Evolutionary conservation across 495 filamentous ascomycete species (phyloP).

Genomic region (Polyplosphaeria fusca): DNA sequence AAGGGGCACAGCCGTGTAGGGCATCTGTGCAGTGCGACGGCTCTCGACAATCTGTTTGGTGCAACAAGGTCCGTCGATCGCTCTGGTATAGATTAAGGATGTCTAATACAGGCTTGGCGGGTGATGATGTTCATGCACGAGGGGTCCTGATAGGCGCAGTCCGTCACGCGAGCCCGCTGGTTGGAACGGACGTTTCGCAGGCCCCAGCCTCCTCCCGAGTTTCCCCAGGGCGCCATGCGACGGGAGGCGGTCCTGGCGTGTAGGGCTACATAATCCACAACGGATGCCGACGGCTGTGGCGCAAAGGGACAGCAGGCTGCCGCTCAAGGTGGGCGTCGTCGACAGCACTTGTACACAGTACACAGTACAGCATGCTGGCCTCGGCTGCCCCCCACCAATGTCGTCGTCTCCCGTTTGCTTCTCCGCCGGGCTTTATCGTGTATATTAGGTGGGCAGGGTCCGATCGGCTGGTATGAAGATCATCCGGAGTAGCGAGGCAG

Average conservation of each 20-base stretch:
- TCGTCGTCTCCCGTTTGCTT: slow-evolving; percentile 1
- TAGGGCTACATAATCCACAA: no score
- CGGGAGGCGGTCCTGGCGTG: no score
- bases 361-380: not conserved
- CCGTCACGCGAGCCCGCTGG: not conserved
- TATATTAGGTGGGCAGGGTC: slow-evolving; percentile 22
- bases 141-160: slow-evolving; percentile 14
- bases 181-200: slow-evolving; percentile 7
- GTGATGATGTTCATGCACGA: slow-evolving; percentile 5
- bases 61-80: slow-evolving; percentile 23
- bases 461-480: slow-evolving; percentile 6
- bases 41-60: slow-evolving; percentile 26
- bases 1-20: slow-evolving; percentile 17
- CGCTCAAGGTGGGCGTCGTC: no score
- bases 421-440: slow-evolving; percentile 11
- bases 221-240: not conserved
- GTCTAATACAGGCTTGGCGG: slow-evolving; percentile 22
- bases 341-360: no score
- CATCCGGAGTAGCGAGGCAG: slow-evolving; percentile 10
- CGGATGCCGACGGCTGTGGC: no score
- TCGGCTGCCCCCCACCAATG: not conserved
- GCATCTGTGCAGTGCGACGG: slow-evolving; percentile 5
- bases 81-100: slow-evolving; percentile 23
- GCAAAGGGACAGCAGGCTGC: no score
- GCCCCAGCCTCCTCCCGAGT: slow-evolving; percentile 7